These are phyloP conservation scores for Sphaerulina populicola DNA, from an alignment of 2,329 filamentous ascomycete species.

Conservation along the genomic window DNA sequence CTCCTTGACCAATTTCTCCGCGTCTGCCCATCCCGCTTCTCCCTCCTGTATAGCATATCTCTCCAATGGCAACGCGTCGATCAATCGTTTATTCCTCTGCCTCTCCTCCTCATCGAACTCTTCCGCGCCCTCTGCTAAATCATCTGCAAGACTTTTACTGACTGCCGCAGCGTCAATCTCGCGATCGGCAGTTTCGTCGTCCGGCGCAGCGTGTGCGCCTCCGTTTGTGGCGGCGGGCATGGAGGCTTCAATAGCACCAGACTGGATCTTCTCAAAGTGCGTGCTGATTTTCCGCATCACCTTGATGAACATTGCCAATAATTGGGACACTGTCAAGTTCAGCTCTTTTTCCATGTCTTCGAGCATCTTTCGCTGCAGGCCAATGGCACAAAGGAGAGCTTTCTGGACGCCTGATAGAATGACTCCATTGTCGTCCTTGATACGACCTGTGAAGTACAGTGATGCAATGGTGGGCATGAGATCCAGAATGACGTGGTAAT, in stretches of 20 bases:
- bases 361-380: constrained; percentile 81
- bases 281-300: constrained; percentile 78
- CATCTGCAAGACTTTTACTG: constrained; percentile 59
- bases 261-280: constrained; percentile 67
- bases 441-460: constrained; percentile 74
- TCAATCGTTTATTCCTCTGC: constrained; percentile 76
- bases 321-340: constrained; percentile 62
- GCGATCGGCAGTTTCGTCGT: constrained; percentile 32
- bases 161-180: constrained; percentile 43
- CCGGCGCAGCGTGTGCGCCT: constrained; percentile 24
- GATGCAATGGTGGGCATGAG: constrained; percentile 73
- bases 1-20: constrained; percentile 63
- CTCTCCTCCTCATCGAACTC: constrained; percentile 59
- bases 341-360: constrained; percentile 74
- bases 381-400: constrained; percentile 78
- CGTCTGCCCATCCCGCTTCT: constrained; percentile 48
- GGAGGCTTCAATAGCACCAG: constrained; percentile 52
- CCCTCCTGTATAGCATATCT: constrained; percentile 56
- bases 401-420: constrained; percentile 75
- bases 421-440: constrained; percentile 45
- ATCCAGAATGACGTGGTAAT: constrained; percentile 95
- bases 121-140: constrained; percentile 74
- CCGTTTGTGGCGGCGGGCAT: constrained; percentile 37
- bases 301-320: constrained; percentile 96
- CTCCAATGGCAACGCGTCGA: constrained; percentile 82